A percentile compares a stretch with the other conserved stretches of the same genome.
Evolutionary conservation across 148 eudicot species (phyloP).

Genomic region (Hydrangea macrophylla): DNA sequence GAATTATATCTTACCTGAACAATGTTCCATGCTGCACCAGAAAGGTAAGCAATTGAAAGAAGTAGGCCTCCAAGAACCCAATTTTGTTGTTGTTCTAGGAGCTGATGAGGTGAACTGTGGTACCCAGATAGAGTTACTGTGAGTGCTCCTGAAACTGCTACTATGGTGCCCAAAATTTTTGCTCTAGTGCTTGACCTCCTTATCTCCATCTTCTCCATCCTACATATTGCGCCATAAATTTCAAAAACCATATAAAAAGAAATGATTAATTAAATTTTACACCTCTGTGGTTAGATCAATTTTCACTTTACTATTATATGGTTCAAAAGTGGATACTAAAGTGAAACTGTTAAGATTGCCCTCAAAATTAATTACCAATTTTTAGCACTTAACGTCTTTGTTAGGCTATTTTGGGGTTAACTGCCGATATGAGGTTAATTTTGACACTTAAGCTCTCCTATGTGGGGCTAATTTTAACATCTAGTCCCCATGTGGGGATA

Average conservation of each 20-base stretch:
- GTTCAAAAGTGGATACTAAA: too few relatives aligned
- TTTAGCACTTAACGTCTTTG: too few relatives aligned
- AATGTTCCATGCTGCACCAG: constrained; percentile 34
- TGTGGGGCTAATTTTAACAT: too few relatives aligned
- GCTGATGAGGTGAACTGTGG: constrained; percentile 22
- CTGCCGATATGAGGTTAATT: too few relatives aligned
- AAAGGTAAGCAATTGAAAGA: constrained; percentile 24
- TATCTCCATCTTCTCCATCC: constrained; percentile 52
- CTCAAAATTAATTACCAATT: too few relatives aligned
- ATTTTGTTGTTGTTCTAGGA: constrained; percentile 9
- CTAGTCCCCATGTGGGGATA: too few relatives aligned
- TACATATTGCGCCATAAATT: constrained; percentile 2
- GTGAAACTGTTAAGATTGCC: too few relatives aligned
- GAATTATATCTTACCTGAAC: constrained; percentile 38
- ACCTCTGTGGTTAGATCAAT: too few relatives aligned
- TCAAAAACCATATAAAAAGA: not conserved
- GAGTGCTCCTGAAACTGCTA: constrained; percentile 47
- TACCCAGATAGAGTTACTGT: constrained; percentile 43
- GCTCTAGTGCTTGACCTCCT: constrained; percentile 38
- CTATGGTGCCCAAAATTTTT: constrained; percentile 39
- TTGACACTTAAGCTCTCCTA: too few relatives aligned
- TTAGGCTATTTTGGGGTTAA: too few relatives aligned
- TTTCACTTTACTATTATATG: too few relatives aligned
- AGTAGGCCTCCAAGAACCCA: constrained; percentile 50
- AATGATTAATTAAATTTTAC: too few relatives aligned